Percentiles rank a stretch among this genome's conserved stretches.
phyloP scores from a whole-genome alignment of 2,329 filamentous ascomycete species.

The Pseudogymnoascus sp. region DNA sequence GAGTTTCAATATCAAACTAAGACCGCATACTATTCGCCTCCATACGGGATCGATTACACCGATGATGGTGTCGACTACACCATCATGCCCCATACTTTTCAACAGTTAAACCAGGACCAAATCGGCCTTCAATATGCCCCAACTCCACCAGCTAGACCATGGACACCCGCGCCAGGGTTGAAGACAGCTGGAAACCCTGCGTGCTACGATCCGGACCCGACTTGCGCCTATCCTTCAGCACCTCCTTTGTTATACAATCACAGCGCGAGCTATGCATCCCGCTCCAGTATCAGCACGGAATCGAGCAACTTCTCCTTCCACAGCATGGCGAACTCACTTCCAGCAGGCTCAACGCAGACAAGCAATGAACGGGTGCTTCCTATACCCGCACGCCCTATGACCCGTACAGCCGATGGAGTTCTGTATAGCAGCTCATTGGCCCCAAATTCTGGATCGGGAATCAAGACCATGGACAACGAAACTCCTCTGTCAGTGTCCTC shows the following conservation, averaged over 20 bases:
- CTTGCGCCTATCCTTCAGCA: conserved; percentile 18
- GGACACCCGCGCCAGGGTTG: conserved; percentile 17
- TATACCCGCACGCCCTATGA: neutral
- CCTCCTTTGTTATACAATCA: conserved; percentile 14
- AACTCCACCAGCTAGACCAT: conserved; percentile 7
- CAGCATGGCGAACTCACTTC: conserved; percentile 16
- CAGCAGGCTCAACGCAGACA: conserved; percentile 12
- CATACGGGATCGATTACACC: conserved; percentile 20
- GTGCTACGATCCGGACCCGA: conserved; percentile 17
- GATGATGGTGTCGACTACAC: conserved; percentile 24
- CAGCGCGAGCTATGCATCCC: conserved; percentile 16
- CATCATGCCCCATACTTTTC: conserved; percentile 14
- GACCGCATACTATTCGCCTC: conserved; percentile 17
- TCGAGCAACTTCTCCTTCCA: conserved; percentile 17
- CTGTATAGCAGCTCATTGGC: neutral
- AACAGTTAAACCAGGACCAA: conserved; percentile 17
- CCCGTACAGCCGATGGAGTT: neutral
- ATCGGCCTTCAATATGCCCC: neutral
- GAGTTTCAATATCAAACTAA: conserved; percentile 18
- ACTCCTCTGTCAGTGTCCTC: neutral
- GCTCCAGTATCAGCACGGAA: conserved; percentile 19
- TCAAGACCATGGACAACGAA: neutral
- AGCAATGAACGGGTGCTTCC: conserved; percentile 24
- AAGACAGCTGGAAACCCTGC: conserved; percentile 17
- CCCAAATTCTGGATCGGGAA: neutral